These are phyloP conservation scores for Uronychia setigera DNA, from an alignment of 73 alveolate genomes.

Conservation along the genomic window DNA sequence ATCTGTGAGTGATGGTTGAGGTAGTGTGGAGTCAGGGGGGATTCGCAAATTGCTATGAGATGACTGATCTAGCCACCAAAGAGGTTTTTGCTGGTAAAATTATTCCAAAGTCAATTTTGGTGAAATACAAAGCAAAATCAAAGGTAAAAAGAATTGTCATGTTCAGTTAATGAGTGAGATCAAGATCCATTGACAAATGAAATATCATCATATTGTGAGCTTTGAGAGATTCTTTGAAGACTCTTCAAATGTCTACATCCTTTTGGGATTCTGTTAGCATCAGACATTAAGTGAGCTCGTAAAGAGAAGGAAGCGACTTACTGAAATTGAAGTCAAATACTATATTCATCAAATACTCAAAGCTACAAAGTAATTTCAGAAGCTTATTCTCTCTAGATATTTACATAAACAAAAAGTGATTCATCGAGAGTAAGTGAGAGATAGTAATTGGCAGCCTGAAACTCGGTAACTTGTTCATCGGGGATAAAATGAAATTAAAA, in stretches of 20 bases:
- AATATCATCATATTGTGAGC: conserved; percentile 63
- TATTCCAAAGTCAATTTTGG: conserved; percentile 52
- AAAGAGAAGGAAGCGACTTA: conserved; percentile 66
- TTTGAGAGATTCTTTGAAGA: conserved; percentile 75
- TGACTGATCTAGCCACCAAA: conserved; percentile 57
- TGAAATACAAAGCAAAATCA: conserved; percentile 6
- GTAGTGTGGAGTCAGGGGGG: conserved; percentile 88
- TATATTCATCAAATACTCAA: conserved; percentile 55
- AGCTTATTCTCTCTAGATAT: conserved; percentile 38
- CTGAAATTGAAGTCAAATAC: conserved; percentile 77
- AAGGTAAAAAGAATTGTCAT: neutral
- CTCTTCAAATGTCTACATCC: conserved; percentile 64
- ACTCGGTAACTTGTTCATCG: conserved; percentile 76
- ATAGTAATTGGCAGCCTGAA: conserved; percentile 43
- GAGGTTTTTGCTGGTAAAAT: conserved; percentile 68
- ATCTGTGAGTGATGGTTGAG: too few relatives aligned
- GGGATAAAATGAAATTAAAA: conserved; percentile 78
- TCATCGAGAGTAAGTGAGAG: conserved; percentile 66
- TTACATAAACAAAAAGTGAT: conserved; percentile 73
- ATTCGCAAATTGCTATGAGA: conserved; percentile 77
- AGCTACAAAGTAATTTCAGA: conserved; percentile 68
- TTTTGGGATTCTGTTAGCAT: conserved; percentile 69
- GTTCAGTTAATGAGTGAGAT: conserved; percentile 68
- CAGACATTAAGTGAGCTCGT: conserved; percentile 66
- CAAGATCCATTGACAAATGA: conserved; percentile 61